Percentiles rank a stretch among this genome's conserved stretches.
phyloP scores from a whole-genome alignment of 2,329 filamentous ascomycete genomes.

The Fusarium palustre region DNA sequence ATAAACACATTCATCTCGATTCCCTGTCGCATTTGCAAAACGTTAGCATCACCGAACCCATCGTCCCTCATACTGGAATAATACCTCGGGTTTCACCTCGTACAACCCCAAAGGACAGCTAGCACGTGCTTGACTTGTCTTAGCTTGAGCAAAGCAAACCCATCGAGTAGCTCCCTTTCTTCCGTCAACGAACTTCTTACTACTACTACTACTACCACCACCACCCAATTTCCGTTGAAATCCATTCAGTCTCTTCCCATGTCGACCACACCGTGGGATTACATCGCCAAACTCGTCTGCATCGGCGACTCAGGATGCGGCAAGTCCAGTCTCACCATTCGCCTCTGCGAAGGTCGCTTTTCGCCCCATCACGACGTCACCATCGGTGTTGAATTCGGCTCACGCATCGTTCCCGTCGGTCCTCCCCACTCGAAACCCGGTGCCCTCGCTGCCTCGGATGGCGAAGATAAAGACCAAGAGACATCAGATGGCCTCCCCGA shows the following conservation, averaged over 20 bases:
- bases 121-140: slow-evolving; percentile 34
- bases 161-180: slow-evolving; percentile 12
- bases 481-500: slow-evolving; percentile 61
- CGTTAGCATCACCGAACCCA: slow-evolving; percentile 2
- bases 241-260: slow-evolving; percentile 52
- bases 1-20: slow-evolving; percentile 10
- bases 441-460: slow-evolving; percentile 41
- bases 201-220: slow-evolving; percentile 1
- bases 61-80: background rate
- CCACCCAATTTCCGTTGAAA: slow-evolving; percentile 7
- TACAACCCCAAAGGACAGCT: slow-evolving; percentile 32
- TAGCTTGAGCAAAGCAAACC: slow-evolving; percentile 3
- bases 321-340: slow-evolving; percentile 93
- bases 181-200: slow-evolving; percentile 9
- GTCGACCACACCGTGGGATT: slow-evolving; percentile 87
- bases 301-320: slow-evolving; percentile 97
- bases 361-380: slow-evolving; percentile 95
- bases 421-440: slow-evolving; percentile 74
- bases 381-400: slow-evolving; percentile 96
- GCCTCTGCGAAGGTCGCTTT: slow-evolving; percentile 96
- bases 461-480: slow-evolving; percentile 24
- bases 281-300: slow-evolving; percentile 98
- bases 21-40: slow-evolving; percentile 9
- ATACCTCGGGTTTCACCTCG: slow-evolving; percentile 26
- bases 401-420: slow-evolving; percentile 89